Evolutionary conservation across 2,329 filamentous ascomycete species (phyloP), one percentile per base, ranked within the genome.

Genomic region (Botryotinia calthae): DNA sequence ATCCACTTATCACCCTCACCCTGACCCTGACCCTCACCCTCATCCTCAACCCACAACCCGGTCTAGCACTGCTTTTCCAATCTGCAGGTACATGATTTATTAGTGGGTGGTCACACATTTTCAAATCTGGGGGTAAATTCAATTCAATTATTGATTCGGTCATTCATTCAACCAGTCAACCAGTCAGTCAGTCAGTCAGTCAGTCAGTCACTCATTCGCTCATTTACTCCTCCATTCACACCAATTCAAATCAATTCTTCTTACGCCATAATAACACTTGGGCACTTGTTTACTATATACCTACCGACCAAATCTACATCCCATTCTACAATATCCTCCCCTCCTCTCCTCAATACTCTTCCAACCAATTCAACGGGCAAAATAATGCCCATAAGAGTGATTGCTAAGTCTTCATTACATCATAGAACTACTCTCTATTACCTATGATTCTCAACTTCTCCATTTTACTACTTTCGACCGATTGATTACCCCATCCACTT

Each of bases 351-450:
- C 51, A 6, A 37, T 37, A 34, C 37, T 67, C 28, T 46, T 37
- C 6, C n/a, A 22, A 46, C 12, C 20, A 66, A 48, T 42, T 25
- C 16, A 4, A 37, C 7, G 1, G 10, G 25, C 22, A 72, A 46
- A 40, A 72, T 18, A 66, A 72, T 72, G 70, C 61, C 37, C 62
- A 72, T 40, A 59, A 59, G 61, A 58, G 48, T 28, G 25, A 67
- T 67, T 42, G 31, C 31, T 63, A 40, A 44, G 31, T 46, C 44
- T 28, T 70, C 61, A 51, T 62, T 40, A 40, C 66, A 46, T 61
- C 70, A 72, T 44, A 66, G 64, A 69, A 72, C 56, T 22, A 62
- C 64, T 14, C 40, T 64, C 28, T 64, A 71, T 42, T n/a, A 48
- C 70, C 40, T 72, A 72, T 72, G 70, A 72, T 72, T 37, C 34